Evolutionary conservation across 371 early-diverging fungal genomes (phyloP).

Genomic region (Rhizopus arrhizus): DNA sequence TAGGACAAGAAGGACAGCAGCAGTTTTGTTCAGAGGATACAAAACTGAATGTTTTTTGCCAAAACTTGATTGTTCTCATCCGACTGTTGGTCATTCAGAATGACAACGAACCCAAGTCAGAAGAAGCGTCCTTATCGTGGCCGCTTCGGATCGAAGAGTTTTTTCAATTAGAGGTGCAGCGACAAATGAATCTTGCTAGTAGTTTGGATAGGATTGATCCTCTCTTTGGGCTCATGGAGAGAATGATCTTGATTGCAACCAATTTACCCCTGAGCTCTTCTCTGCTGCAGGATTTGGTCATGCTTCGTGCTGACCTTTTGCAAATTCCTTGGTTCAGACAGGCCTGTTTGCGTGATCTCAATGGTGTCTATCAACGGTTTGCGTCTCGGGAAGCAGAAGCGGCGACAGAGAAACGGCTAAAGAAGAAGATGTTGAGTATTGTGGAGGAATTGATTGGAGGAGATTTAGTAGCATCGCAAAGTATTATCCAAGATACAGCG

Average conservation of each 20-base stretch:
- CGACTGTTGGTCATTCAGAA: constrained; percentile 56
- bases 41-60: constrained; percentile 43
- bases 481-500: constrained; percentile 25
- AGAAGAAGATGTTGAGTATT: constrained; percentile 47
- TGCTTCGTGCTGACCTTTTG: constrained; percentile 42
- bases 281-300: constrained; percentile 42
- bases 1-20: constrained; percentile 38
- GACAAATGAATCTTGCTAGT: constrained; percentile 36
- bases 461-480: constrained; percentile 19
- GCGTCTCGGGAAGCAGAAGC: constrained; percentile 36
- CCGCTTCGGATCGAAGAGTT: constrained; percentile 39
- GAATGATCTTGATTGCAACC: constrained; percentile 39
- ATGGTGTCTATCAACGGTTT: constrained; percentile 52
- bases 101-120: constrained; percentile 14
- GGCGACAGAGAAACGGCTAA: constrained; percentile 36
- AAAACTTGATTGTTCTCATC: constrained; percentile 51
- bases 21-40: constrained; percentile 37
- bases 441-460: constrained; percentile 49
- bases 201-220: constrained; percentile 42
- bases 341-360: constrained; percentile 49
- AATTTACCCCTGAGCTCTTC: constrained; percentile 46
- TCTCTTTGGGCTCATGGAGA: constrained; percentile 45
- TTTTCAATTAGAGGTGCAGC: constrained; percentile 34
- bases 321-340: constrained; percentile 49
- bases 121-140: constrained; percentile 30